A percentile compares a stretch with the other conserved stretches of the same genome.
phyloP scores from a whole-genome alignment of 768 basidiomycete species.

The Xerocomus spinulosus region DNA sequence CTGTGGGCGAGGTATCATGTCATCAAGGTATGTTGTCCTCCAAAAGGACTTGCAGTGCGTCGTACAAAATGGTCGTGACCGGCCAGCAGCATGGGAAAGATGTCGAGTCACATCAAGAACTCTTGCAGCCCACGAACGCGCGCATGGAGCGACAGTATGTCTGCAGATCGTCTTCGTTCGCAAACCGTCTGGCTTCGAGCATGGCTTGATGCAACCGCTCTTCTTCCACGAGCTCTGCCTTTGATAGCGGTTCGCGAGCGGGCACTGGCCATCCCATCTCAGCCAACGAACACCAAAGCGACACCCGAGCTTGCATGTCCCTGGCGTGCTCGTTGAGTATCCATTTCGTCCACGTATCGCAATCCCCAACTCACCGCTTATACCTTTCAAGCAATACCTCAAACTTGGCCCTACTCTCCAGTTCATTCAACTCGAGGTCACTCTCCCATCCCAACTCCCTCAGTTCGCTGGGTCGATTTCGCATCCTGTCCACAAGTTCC shows the following conservation, averaged over 20 bases:
- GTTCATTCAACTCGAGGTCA: constrained; percentile 55
- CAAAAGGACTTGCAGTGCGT: constrained; percentile 6
- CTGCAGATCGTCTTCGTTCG: constrained; percentile 48
- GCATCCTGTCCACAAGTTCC: constrained; percentile 57
- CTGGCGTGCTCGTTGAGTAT: constrained; percentile 29
- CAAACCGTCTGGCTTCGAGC: constrained; percentile 51
- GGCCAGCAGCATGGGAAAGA: not conserved
- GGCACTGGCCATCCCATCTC: constrained; percentile 58
- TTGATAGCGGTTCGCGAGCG: constrained; percentile 56
- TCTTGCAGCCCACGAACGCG: constrained; percentile 58
- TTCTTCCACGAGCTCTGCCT: constrained; percentile 67
- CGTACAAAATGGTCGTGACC: not conserved
- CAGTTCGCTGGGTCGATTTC: constrained; percentile 51
- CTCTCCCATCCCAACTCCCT: constrained; percentile 66
- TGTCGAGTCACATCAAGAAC: constrained; percentile 9
- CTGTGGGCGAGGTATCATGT: constrained; percentile 17
- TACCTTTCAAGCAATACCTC: constrained; percentile 57
- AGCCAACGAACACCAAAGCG: constrained; percentile 60
- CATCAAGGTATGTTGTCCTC: constrained; percentile 24
- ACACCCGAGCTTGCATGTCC: constrained; percentile 61
- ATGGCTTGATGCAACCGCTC: constrained; percentile 57
- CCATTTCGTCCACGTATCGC: not conserved
- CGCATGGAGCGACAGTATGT: constrained; percentile 56
- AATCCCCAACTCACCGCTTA: constrained; percentile 38
- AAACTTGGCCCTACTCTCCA: constrained; percentile 54